These are phyloP conservation scores for Conringia planisiliqua DNA, from an alignment of 345 rosid species.

Conservation along the genomic window DNA sequence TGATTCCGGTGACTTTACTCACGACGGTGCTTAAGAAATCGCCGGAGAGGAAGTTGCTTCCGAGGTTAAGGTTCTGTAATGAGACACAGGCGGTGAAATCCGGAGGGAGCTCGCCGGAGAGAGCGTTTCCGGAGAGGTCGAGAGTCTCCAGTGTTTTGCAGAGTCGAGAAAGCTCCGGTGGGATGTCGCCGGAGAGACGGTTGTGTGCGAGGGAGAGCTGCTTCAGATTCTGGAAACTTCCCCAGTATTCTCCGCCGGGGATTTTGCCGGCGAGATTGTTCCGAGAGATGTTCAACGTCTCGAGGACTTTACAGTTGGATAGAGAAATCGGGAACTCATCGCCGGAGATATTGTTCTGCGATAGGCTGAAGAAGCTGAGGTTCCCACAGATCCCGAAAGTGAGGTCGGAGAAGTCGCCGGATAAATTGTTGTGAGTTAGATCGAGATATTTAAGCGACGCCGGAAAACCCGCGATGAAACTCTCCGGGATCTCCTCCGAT, in stretches of 20 bases:
- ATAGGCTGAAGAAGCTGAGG: slow-evolving; percentile 53
- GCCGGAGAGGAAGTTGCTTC: slow-evolving; percentile 66
- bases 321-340: slow-evolving; percentile 45
- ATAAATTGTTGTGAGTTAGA: slow-evolving; percentile 71
- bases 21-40: slow-evolving; percentile 65
- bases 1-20: slow-evolving; percentile 52
- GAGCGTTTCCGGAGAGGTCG: slow-evolving; percentile 70
- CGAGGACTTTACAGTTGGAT: slow-evolving; percentile 49
- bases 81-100: slow-evolving; percentile 48
- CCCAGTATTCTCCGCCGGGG: slow-evolving; percentile 55
- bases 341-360: slow-evolving; percentile 61
- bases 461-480: slow-evolving; percentile 42
- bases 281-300: slow-evolving; percentile 60
- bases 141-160: slow-evolving; percentile 57
- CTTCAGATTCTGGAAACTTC: slow-evolving; percentile 50
- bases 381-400: slow-evolving; percentile 63
- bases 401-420: slow-evolving; percentile 51
- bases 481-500: slow-evolving; percentile 54
- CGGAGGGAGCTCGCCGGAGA: slow-evolving; percentile 59
- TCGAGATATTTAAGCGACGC: slow-evolving; percentile 54
- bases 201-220: slow-evolving; percentile 59
- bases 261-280: slow-evolving; percentile 51
- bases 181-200: slow-evolving; percentile 59
- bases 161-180: slow-evolving; percentile 55
- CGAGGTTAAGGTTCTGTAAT: slow-evolving; percentile 63